Evolutionary conservation across 1,284 basidiomycete genomes (phyloP).

Genomic region (Pisolithus thermaeus): DNA sequence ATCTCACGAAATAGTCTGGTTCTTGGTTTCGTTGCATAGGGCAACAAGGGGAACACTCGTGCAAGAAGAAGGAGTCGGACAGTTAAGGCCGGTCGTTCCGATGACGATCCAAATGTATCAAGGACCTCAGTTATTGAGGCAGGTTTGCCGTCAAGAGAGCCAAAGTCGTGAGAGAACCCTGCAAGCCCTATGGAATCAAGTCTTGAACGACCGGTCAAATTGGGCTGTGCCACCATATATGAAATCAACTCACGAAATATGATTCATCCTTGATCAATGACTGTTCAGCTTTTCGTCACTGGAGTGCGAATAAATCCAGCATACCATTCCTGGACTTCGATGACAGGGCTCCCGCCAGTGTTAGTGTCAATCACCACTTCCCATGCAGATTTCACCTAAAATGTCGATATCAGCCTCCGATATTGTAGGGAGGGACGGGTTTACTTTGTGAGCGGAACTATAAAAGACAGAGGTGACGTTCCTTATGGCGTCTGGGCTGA

Average conservation of each 20-base stretch:
- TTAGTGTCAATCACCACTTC: constrained; percentile 38
- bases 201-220: too few species aligned
- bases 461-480: constrained; percentile 38
- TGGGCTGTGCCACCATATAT: too few species aligned
- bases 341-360: constrained; percentile 25
- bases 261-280: constrained; percentile 21
- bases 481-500: constrained; percentile 39
- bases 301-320: constrained; percentile 26
- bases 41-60: too few species aligned
- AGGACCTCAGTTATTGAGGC: too few species aligned
- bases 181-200: too few species aligned
- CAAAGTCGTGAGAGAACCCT: too few species aligned
- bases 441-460: constrained; percentile 23
- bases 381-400: constrained; percentile 46
- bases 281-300: constrained; percentile 37
- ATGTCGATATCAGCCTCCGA: not conserved
- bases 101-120: too few species aligned
- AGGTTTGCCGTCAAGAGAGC: too few species aligned
- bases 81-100: too few species aligned
- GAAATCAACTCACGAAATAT: too few species aligned
- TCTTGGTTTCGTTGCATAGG: constrained; percentile 31
- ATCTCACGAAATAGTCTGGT: constrained; percentile 32
- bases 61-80: too few species aligned
- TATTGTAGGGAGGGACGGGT: constrained; percentile 1
- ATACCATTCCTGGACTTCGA: constrained; percentile 44